Evolutionary conservation across 169 alveolate species (phyloP), one percentile per base, ranked within the genome.

Genomic region (Eimeria necatrix): DNA sequence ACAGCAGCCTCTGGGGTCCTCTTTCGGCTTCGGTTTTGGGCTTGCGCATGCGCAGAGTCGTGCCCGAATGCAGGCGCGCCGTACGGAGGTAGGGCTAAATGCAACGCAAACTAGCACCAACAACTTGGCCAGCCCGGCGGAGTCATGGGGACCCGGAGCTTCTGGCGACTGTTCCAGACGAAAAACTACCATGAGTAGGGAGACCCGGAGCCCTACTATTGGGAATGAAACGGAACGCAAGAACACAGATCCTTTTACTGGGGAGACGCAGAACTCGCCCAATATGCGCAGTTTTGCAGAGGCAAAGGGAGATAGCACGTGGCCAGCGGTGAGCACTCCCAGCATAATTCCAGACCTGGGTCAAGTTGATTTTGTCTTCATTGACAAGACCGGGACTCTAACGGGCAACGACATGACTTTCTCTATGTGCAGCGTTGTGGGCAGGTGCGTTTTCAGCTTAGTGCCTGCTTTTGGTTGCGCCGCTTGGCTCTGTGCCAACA

Each of bases 301-400:
- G 78, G 78, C 78, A 10, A 68, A 68, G n/a, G 78, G 78, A n/a
- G 78, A 68, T n/a, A 68, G 78, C 32, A 68, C 78, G 5, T 86
- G 93, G 93, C 78, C 93, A 7, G 59, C 70, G 14, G 93, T 86
- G 14, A 81, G 64, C 93, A 64, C 68, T 22, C 93, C 93, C n/a
- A 49, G 61, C 68, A 22, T 86, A 6, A 86, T 24, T 61, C 93
- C 93, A 20, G 70, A 80, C n/a, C 18, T 93, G 93, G 95, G 95
- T 51, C 89, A 83, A 49, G 95, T 96, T 32, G 98, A 97, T 64
- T 98, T 97, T 91, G 96, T 99, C 46, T 98, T 99, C 94, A 96
- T 98, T 22, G 99, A 99, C 96, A 99, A 99, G 94, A 99, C 99
- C 18, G 99, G 99, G 0, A 99, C 99, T 9, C 94, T 99, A 76